Base-by-base conservation (phyloP, 306 rosid genomes). In the Glycine soja region DNA sequence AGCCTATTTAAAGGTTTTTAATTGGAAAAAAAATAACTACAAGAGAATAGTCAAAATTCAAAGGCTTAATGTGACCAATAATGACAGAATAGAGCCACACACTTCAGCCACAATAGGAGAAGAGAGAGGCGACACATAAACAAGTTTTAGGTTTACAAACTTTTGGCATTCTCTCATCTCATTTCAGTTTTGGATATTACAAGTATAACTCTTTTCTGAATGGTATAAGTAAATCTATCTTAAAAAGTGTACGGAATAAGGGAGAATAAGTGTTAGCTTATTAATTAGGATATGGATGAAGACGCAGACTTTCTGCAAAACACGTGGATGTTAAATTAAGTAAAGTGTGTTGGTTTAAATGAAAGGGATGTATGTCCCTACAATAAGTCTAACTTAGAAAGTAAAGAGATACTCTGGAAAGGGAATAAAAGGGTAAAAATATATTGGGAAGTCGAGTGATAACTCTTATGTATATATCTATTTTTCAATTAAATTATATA, bases 1-100 rank as follows among this genome's bases (percentile, higher is more conserved):
- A 5, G 10, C 30, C 0, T 14, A 14, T 51, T 59, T 11, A n/a
- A 42, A 51, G n/a, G 8, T 62, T 66, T 30, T 11, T 24, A 12
- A 50, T 8, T 30, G n/a, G 9, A 42, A 42, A 42, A 6, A 6
- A 42, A 19, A 36, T 12, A 19, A 30, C 42, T 38, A 10, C 14
- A 82, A 69, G 63, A 24, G 8, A 47, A 65, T 51, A 56, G 89
- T 84, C 91, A 87, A 81, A 70, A 48, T 72, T 66, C 69, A 79
- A 75, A 79, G 72, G 52, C 71, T 34, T 82, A 80, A 75, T 50
- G 57, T 73, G 59, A 70, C 77, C 45, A 50, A 54, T 71, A 81
- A 72, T 85, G 80, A 24, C 65, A 42, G 30, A 67, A 24, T 61
- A 72, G 70, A 51, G 71, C 70, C 75, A 68, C 79, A 15, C 70